phyloP scores from a whole-genome alignment of 495 filamentous ascomycete species.

The Copromyces sp. region DNA sequence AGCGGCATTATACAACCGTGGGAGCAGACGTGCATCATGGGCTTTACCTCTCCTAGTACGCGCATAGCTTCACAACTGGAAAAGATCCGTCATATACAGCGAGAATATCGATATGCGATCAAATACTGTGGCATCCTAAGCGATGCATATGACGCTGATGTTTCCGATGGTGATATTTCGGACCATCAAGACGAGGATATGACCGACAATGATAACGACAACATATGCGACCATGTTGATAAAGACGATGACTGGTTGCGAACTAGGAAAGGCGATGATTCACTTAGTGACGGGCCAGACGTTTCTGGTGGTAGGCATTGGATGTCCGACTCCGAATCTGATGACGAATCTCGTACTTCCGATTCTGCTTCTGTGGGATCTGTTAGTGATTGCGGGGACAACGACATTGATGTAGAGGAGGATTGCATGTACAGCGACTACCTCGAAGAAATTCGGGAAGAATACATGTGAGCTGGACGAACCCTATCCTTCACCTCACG shows the following conservation, averaged over 20 bases:
- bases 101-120: not conserved
- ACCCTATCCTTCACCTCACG: not conserved
- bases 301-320: not conserved
- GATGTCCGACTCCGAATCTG: not conserved
- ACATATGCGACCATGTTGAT: not conserved
- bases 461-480: not conserved
- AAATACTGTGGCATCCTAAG: not conserved
- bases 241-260: not conserved
- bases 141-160: not conserved
- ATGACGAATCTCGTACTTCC: not conserved
- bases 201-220: not conserved
- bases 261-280: not conserved
- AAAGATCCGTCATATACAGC: not conserved
- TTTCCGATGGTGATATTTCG: not conserved
- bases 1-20: not conserved
- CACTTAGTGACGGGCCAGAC: not conserved
- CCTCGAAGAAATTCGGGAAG: not conserved
- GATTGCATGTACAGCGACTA: not conserved
- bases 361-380: not conserved
- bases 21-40: not conserved
- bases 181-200: not conserved
- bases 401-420: not conserved
- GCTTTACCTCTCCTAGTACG: not conserved
- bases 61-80: not conserved
- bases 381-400: not conserved